phyloP scores from a whole-genome alignment of 2,329 filamentous ascomycete species.

The Fusarium sp. region DNA sequence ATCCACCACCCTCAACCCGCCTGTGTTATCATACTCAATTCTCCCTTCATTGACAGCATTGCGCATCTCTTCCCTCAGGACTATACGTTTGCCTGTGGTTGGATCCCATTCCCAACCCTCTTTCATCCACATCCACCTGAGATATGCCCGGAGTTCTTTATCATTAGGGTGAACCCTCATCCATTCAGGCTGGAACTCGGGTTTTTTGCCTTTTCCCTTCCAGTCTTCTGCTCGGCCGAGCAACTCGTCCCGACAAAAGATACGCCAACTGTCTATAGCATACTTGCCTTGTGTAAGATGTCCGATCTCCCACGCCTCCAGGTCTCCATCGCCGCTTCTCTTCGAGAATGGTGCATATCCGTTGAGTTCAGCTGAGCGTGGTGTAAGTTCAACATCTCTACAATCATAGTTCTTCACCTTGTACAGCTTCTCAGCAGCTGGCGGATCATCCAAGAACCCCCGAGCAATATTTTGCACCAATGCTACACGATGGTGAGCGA shows the following conservation, averaged over 20 bases:
- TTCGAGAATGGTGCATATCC: neutral
- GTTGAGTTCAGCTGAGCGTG: neutral
- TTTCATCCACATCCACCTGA: conserved; percentile 92
- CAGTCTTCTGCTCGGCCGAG: conserved; percentile 74
- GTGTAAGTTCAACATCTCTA: conserved; percentile 47
- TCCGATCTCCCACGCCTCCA: conserved; percentile 81
- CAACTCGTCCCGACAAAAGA: conserved; percentile 87
- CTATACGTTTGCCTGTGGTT: conserved; percentile 70
- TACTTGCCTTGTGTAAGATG: conserved; percentile 87
- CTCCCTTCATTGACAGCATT: conserved; percentile 67
- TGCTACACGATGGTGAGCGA: conserved; percentile 73
- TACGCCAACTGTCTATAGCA: conserved; percentile 89
- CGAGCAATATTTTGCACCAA: conserved; percentile 77
- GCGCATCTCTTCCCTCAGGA: conserved; percentile 64
- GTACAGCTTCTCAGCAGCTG: conserved; percentile 66
- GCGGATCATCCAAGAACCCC: conserved; percentile 73
- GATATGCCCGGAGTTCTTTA: conserved; percentile 87
- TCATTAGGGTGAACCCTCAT: conserved; percentile 84
- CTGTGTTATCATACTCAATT: conserved; percentile 65
- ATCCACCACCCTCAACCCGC: conserved; percentile 58
- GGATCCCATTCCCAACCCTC: conserved; percentile 88
- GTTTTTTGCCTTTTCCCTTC: conserved; percentile 66
- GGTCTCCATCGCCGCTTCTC: conserved; percentile 22
- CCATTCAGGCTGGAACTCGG: conserved; percentile 85
- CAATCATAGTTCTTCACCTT: conserved; percentile 61